These are phyloP conservation scores for Dichotomocladium elegans DNA, from an alignment of 371 early-diverging fungal species.

Conservation along the genomic window DNA sequence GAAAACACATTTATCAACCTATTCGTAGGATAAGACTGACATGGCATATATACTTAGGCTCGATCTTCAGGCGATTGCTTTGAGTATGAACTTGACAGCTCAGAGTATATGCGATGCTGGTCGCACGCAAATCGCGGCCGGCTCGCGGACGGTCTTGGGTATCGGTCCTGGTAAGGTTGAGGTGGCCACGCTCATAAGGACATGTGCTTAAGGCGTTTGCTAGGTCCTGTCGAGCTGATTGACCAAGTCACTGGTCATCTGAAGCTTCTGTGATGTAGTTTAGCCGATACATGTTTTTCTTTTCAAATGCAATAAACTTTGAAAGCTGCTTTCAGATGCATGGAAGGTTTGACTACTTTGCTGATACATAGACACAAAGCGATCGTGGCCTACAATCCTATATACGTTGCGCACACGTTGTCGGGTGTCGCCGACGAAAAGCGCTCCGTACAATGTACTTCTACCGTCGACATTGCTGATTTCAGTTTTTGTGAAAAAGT, in stretches of 20 bases:
- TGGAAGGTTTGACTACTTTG: no score
- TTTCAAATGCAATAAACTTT: no score
- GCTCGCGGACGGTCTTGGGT: slow-evolving; percentile 93
- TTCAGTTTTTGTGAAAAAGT: no score
- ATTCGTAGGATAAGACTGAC: background rate
- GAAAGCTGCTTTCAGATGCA: no score
- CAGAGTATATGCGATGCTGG: slow-evolving; percentile 94
- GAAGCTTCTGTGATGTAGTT: slow-evolving; percentile 68
- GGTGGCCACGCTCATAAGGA: background rate
- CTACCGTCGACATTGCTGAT: no score
- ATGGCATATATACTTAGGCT: no score
- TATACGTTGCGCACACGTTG: no score
- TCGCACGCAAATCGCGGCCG: slow-evolving; percentile 95
- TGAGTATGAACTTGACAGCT: slow-evolving; percentile 68
- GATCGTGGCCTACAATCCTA: no score
- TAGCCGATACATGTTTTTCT: no score
- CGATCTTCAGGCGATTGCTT: slow-evolving; percentile 70
- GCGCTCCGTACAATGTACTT: no score
- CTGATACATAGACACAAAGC: no score
- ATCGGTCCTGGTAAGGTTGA: slow-evolving; percentile 83
- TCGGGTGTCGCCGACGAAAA: no score
- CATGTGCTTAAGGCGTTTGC: background rate
- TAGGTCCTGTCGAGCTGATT: slow-evolving; percentile 72
- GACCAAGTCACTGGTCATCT: slow-evolving; percentile 83
- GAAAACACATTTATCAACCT: background rate